Conservation (phyloP, 176 grass and related monocot genomes). For the Tuctoria greenei region DNA sequence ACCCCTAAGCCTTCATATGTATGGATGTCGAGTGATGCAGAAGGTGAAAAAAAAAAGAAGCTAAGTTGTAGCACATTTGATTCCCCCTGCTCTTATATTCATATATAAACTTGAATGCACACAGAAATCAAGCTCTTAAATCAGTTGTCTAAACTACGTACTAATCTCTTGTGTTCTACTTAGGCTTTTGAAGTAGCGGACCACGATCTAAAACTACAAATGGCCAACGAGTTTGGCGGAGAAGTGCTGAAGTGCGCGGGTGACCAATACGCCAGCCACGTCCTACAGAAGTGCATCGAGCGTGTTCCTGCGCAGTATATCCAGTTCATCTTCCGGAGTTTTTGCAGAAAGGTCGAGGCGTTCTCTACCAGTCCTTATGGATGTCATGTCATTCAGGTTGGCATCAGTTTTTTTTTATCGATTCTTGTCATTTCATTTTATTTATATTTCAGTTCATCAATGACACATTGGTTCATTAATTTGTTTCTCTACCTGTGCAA, state of each 20-base stretch:
- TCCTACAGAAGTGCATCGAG: slow-evolving; percentile 58
- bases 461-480: no score
- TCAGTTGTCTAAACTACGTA: background rate
- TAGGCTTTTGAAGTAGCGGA: slow-evolving; percentile 54
- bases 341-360: slow-evolving; percentile 27
- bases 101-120: background rate
- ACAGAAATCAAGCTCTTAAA: background rate
- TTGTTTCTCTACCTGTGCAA: background rate
- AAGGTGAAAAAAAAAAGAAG: slow-evolving; percentile 51
- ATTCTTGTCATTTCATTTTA: no score
- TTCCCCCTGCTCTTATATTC: no score
- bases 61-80: background rate
- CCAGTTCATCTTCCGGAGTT: slow-evolving; percentile 37
- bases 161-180: background rate
- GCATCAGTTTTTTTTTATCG: background rate
- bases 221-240: slow-evolving; percentile 51
- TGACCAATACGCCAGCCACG: slow-evolving; percentile 60
- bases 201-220: slow-evolving; percentile 42
- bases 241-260: slow-evolving; percentile 44
- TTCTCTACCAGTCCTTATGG: slow-evolving; percentile 47
- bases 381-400: slow-evolving; percentile 61
- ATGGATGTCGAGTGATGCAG: slow-evolving; percentile 47
- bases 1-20: slow-evolving; percentile 37
- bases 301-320: slow-evolving; percentile 44
- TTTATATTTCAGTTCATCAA: background rate